Evolutionary conservation across 305 asterid species (phyloP).

Genomic region (Striga hermonthica): DNA sequence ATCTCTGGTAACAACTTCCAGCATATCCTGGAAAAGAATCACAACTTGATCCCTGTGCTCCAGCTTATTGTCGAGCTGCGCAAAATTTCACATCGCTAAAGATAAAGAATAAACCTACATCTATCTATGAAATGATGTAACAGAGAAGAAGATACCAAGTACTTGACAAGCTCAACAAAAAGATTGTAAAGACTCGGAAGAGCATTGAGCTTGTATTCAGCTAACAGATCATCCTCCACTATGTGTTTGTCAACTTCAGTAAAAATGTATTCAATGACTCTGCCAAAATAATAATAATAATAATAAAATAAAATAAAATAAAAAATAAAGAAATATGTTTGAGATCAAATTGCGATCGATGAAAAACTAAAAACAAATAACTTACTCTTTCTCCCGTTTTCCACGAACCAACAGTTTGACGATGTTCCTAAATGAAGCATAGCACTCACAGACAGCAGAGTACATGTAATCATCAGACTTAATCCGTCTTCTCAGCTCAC

Average conservation of each 20-base stretch:
- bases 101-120: conserved; percentile 21
- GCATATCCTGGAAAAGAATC: conserved; percentile 91
- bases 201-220: conserved; percentile 67
- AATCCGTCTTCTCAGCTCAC: conserved; percentile 74
- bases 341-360: conserved; percentile 16
- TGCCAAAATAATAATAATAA: conserved; percentile 38
- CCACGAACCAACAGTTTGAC: conserved; percentile 67
- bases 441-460: conserved; percentile 83
- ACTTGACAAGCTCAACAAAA: conserved; percentile 72
- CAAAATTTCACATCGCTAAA: conserved; percentile 29
- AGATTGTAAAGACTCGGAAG: conserved; percentile 82
- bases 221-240: conserved; percentile 48
- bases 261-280: conserved; percentile 79
- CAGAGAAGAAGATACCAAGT: conserved; percentile 56
- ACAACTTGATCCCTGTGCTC: conserved; percentile 91
- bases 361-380: not conserved
- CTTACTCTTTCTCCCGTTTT: conserved; percentile 71
- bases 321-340: conserved; percentile 14
- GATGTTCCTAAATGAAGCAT: conserved; percentile 75
- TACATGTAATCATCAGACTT: conserved; percentile 75
- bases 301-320: not conserved
- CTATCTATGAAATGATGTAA: conserved; percentile 14
- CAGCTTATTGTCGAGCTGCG: conserved; percentile 71
- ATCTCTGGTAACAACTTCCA: conserved; percentile 82
- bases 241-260: conserved; percentile 77